Evolutionary conservation across 768 basidiomycete species (phyloP).

Genomic region (Auriscalpium orientale): DNA sequence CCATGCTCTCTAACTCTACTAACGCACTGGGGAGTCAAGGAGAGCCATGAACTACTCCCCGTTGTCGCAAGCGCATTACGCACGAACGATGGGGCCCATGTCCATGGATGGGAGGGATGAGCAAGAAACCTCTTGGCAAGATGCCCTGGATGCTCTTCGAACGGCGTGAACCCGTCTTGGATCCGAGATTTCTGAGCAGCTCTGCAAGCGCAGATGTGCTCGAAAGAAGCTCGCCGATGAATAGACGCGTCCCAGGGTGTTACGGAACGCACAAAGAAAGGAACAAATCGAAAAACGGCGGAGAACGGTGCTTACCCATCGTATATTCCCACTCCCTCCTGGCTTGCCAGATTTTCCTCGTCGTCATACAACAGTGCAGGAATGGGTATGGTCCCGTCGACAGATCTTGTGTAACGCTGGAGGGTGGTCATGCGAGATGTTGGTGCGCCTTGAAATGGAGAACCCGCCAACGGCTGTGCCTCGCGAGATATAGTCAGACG

Average conservation of each 20-base stretch:
- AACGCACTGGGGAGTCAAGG: no score
- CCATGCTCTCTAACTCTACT: no score
- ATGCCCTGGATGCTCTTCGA: no score
- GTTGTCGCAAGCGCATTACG: no score
- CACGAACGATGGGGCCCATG: no score
- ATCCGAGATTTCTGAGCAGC: no score
- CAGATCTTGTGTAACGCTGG: conserved; percentile 42
- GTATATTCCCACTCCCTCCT: conserved; percentile 84
- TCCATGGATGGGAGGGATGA: no score
- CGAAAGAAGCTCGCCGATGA: neutral
- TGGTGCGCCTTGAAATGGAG: neutral
- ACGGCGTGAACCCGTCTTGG: no score
- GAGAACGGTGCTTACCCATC: conserved; percentile 60
- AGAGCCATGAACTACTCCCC: no score
- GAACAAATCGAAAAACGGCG: neutral
- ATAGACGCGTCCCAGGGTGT: no score
- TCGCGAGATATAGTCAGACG: neutral
- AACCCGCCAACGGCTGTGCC: neutral
- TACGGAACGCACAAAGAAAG: conserved; percentile 5
- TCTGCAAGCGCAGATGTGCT: neutral
- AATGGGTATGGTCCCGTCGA: conserved; percentile 77
- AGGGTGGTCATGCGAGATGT: conserved; percentile 20
- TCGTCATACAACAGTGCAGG: conserved; percentile 72
- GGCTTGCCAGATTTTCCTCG: conserved; percentile 66
- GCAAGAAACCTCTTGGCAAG: no score